Base-by-base conservation (phyloP, 1,139 yeast species). In the Hansenula lynferdii region DNA sequence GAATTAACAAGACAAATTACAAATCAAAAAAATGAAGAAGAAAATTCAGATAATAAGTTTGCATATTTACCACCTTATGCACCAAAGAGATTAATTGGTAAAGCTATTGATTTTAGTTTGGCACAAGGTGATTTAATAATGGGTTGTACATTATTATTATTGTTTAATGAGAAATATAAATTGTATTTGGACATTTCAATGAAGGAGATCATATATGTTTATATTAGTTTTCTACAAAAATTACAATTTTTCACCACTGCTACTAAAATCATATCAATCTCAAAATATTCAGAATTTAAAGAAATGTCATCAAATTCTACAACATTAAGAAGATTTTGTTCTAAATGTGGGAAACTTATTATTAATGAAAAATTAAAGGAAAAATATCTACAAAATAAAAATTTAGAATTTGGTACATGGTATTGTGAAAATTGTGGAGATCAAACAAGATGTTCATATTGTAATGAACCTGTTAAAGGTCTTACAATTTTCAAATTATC, bases 401-500 rank as follows among this genome's bases (percentile, higher is more conserved):
- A 24, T 3, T 21, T 45, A 16, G 49, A 63, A 14, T 71, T 75
- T 50, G 95, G 94, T 0, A 81, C 72, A 50, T 89, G 96, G 96
- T 85, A 80, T 57, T 90, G 97, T 62, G 87, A 80, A 38, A 70
- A 69, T 31, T 90, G 97, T 57, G 64, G 69, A 4, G 65, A 61
- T 33, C 67, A 68, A 22, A 81, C 77, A 46, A 81, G 79, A 31
- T 92, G 97, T 59, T 70, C 81, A n/a, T 76, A 83, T 45, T 92
- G 97, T 57, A 72, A 81, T 44, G 82, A 77, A 53, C 92, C 96
- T 3, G 70, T 90, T 50, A 76, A 74, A 50, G 95, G 95, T 0
- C 65, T 85, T 39, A 73, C 81, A 10, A 75, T 85, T 19, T 77
- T 77, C n/a, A 65, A 80, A 18, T 62, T 85, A 38, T 72, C 67